A percentile compares a stretch with the other conserved stretches of the same genome.
phyloP scores from a whole-genome alignment of 2,329 filamentous ascomycete species.

The Gaeumannomyces tritici region DNA sequence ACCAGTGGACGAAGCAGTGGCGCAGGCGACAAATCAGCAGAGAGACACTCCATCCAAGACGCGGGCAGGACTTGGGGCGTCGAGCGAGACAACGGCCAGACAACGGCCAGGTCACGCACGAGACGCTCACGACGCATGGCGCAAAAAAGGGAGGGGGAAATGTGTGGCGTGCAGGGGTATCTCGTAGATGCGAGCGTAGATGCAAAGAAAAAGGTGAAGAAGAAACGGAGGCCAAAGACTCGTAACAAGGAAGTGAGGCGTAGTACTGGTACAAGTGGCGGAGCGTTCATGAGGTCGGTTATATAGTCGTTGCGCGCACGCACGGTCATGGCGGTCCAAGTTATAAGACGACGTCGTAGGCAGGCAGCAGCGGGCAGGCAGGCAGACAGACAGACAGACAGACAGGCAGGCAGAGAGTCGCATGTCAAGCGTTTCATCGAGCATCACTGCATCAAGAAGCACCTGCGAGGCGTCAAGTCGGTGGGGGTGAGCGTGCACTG shows the following conservation, averaged over 20 bases:
- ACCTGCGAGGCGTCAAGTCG: slow-evolving; percentile 1
- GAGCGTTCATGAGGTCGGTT: not conserved
- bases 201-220: not conserved
- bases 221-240: not conserved
- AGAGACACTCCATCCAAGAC: not conserved
- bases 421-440: not conserved
- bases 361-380: not conserved
- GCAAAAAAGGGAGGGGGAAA: not conserved
- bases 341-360: not conserved
- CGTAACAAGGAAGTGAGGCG: not conserved
- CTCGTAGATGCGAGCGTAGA: not conserved
- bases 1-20: not conserved
- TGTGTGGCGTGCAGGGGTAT: not conserved
- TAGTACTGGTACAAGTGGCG: not conserved
- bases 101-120: not conserved
- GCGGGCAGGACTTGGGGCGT: not conserved
- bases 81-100: not conserved
- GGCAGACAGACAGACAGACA: not conserved
- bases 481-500: not conserved
- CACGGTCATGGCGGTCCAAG: not conserved
- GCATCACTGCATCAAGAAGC: slow-evolving; percentile 4
- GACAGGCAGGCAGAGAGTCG: not conserved
- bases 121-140: not conserved
- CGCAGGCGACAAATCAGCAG: not conserved
- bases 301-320: not conserved